Conservation (phyloP, 306 rosid genomes). For the Glycine latifolia region DNA sequence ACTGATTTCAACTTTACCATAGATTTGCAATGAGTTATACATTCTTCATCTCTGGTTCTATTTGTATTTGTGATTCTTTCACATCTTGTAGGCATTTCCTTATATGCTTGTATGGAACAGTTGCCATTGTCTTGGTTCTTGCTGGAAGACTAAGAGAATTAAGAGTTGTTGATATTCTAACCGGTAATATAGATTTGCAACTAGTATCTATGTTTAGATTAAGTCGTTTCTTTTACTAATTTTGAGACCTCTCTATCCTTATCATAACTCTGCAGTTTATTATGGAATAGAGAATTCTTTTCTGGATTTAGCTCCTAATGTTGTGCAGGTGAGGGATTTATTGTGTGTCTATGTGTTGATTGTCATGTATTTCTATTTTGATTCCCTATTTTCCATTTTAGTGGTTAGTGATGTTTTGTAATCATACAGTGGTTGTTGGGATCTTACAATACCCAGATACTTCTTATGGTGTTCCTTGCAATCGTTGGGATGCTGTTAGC, state of each 20-base stretch:
- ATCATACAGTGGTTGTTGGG: slow-evolving; percentile 83
- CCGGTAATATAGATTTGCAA: slow-evolving; percentile 62
- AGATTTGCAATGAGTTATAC: slow-evolving; percentile 18
- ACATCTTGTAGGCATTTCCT: slow-evolving; percentile 84
- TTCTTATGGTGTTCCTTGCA: slow-evolving; percentile 82
- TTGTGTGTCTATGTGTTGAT: not conserved
- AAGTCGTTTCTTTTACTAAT: slow-evolving; percentile 44
- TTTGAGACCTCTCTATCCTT: slow-evolving; percentile 37
- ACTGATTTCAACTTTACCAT: slow-evolving; percentile 35
- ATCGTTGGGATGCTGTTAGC: slow-evolving; percentile 73
- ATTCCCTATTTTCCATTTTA: slow-evolving; percentile 26
- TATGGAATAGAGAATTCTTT: slow-evolving; percentile 83
- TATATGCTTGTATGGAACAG: slow-evolving; percentile 82
- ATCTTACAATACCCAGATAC: slow-evolving; percentile 87
- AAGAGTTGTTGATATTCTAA: slow-evolving; percentile 71
- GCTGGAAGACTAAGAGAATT: slow-evolving; percentile 81
- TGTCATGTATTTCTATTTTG: slow-evolving; percentile 16
- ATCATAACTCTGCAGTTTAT: slow-evolving; percentile 66
- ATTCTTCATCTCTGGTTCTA: slow-evolving; percentile 27
- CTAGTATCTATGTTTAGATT: slow-evolving; percentile 16
- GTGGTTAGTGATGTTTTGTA: slow-evolving; percentile 39
- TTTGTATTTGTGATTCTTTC: slow-evolving; percentile 47
- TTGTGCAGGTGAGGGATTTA: slow-evolving; percentile 71
- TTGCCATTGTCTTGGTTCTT: slow-evolving; percentile 71
- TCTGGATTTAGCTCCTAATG: slow-evolving; percentile 73